phyloP scores from a whole-genome alignment of 2,329 filamentous ascomycete genomes.

The Hypomyces perniciosus region DNA sequence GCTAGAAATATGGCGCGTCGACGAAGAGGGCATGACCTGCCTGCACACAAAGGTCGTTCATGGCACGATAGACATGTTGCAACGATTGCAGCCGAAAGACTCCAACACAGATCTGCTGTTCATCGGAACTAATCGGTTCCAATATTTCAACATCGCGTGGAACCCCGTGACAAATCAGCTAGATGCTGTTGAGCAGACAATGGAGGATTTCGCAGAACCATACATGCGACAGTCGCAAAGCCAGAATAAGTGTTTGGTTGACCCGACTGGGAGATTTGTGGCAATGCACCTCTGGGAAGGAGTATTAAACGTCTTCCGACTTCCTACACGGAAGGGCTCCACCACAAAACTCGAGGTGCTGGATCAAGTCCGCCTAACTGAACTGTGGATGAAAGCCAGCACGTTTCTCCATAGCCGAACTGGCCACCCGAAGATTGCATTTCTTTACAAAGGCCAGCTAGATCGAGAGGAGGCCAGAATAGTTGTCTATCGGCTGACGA shows the following conservation, averaged over 20 bases:
- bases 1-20: constrained; percentile 73
- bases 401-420: constrained; percentile 54
- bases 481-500: constrained; percentile 53
- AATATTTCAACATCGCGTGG: constrained; percentile 90
- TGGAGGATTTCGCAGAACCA: constrained; percentile 50
- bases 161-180: constrained; percentile 50
- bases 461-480: constrained; percentile 49
- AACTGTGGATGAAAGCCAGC: constrained; percentile 54
- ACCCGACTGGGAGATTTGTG: constrained; percentile 64
- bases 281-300: constrained; percentile 56
- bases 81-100: constrained; percentile 70
- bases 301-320: constrained; percentile 49
- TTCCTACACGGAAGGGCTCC: constrained; percentile 41
- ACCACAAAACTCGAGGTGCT: constrained; percentile 41
- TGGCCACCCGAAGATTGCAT: constrained; percentile 51
- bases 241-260: constrained; percentile 75
- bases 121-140: constrained; percentile 80
- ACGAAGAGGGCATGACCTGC: constrained; percentile 58
- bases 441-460: constrained; percentile 50
- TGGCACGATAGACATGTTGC: constrained; percentile 79
- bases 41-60: constrained; percentile 67
- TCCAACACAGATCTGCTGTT: constrained; percentile 79
- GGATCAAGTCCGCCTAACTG: constrained; percentile 51
- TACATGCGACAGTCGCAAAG: constrained; percentile 73
- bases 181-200: constrained; percentile 45